Evolutionary conservation across 2,329 filamentous ascomycete species (phyloP), one percentile per base, ranked within the genome.

Genomic region (Monosporascus sp.): DNA sequence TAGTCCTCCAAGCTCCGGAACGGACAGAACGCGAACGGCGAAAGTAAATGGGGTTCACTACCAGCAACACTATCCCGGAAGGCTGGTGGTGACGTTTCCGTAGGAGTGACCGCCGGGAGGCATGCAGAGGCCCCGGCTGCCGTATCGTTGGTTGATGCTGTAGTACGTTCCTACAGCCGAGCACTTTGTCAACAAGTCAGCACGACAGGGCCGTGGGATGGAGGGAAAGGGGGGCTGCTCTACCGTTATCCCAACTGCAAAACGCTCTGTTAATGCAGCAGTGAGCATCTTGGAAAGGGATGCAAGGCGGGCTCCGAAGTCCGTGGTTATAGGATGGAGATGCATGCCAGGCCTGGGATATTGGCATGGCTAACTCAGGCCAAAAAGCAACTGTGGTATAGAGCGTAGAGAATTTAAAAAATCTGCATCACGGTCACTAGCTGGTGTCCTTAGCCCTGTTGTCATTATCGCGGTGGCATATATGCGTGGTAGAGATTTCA

Each of bases 61-160:
- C 44, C 55, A 61, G 38, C 58, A 65, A 48, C 59, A 63, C 48
- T 48, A 63, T 5, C 60, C 60, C 3, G 58, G 58, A 20, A 64
- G 49, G 14, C 51, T 55, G 40, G 49, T 51, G 38, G 48, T 49
- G 37, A 57, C 59, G 24, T 59, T 50, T n/a, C 62, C 55, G 37
- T 57, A 60, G 11, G 47, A 51, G 9, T 57, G 35, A 47, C 48
- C 41, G 14, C 60, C 50, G 17, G 63, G 63, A 6, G 60, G 63
- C 0, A 51, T 37, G 44, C 62, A 64, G 43, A 59, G 45, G 7
- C 48, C 48, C 26, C 26, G 5, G 28, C 38, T 55, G 37, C 44
- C 53, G 37, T 60, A 54, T 47, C 22, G 48, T 37, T 50, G 40
- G 48, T 63, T 63, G 22, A 50, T 44, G 17, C 51, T 55, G 51